Evolutionary conservation across 208 protist genomes (phyloP), one percentile per base, ranked within the genome.

Genomic region (Tetramitus jugosus): DNA sequence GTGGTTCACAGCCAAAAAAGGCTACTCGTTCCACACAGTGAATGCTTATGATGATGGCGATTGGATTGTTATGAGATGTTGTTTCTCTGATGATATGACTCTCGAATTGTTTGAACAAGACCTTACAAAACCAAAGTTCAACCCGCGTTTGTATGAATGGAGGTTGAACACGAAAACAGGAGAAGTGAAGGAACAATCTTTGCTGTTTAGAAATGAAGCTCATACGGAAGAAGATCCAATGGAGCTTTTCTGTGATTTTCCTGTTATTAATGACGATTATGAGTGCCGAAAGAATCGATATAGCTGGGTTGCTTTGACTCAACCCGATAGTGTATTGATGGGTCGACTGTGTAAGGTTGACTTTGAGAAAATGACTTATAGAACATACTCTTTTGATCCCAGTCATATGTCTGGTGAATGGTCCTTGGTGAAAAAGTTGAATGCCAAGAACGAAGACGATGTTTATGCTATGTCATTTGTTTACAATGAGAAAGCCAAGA

Each of bases 401-500:
- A 62, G 29, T 64, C 8, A 71, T 23, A 26, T 6, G 17, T 68
- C 8, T 46, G 14, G 43, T 53, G 65, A 46, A 26, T 3, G 8
- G 8, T 29, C 17, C 4, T 77, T 49, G 3, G 74, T 23, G 33
- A 3, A 3, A 53, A 35, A 23, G 8, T 3, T 69, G 3, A 35
- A 49, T 72, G 3, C 65, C 71, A 46, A 77, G 17, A 60, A 67
- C 14, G 76, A 79, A 39, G 77, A 79, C 52, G 62, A 79, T 60
- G 77, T 29, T n/a, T 79, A 76, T 60, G 0, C 76, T 33, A 31
- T 79, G 0, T 53, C 4, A n/a, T 79, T 76, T 56, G 40, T 46
- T 17, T 79, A 76, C n/a, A 35, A 79, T 39, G 42, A 76, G 23
- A 17, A 72, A 33, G 3, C 7, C 6, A 3, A 79, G 3, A 7